Base-by-base conservation (phyloP, 2,329 filamentous ascomycete species). In the Colletotrichum sp. region DNA sequence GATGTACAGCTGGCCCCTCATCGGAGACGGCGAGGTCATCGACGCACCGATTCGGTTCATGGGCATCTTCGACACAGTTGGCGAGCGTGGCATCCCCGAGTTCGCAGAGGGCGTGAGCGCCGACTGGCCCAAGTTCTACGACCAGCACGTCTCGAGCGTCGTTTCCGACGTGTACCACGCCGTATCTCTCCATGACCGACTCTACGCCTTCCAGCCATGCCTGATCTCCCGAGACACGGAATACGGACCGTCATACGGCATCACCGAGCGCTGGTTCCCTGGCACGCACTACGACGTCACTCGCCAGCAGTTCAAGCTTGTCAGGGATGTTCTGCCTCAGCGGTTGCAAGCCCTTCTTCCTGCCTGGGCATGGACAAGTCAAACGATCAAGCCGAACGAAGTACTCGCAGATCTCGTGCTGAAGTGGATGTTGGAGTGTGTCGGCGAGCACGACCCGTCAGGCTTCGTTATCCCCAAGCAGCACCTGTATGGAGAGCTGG, bases 271-370 rank as follows among this genome's bases (percentile, higher is more conserved):
- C 21, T 81, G 80, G 80, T 75, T 81, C 28, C 80, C 80, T 1
- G 80, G 80, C 2, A 77, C 71, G 6, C 80, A 81, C 34, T 79
- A 81, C 55, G 80, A 81, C 55, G 39, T 81, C 21, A 73, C 74
- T 3, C 69, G 80, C 34, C 80, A 81, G 28, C 59, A 62, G 16
- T 79, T 80, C 65, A 78, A 77, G 24, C 73, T 79, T 39, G 62
- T 79, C 6, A 72, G 77, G 15, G 68, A 75, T 2, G 7, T 79
- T 8, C 30, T 75, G 12, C 69, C 69, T 4, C 26, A 63, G 28
- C 21, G 52, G 0, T 72, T 87, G 5, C 79, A 84, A 59, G 72
- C 44, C 5, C 78, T 80, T 2, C 75, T 87, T 28, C 75, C 79
- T 0, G 80, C 79, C 21, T 87, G 73, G 71, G 63, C 65, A 4